Percentiles rank a stretch among this genome's conserved stretches.
Conservation (phyloP, 768 basidiomycete genomes). For the Lenzites betulinus region DNA sequence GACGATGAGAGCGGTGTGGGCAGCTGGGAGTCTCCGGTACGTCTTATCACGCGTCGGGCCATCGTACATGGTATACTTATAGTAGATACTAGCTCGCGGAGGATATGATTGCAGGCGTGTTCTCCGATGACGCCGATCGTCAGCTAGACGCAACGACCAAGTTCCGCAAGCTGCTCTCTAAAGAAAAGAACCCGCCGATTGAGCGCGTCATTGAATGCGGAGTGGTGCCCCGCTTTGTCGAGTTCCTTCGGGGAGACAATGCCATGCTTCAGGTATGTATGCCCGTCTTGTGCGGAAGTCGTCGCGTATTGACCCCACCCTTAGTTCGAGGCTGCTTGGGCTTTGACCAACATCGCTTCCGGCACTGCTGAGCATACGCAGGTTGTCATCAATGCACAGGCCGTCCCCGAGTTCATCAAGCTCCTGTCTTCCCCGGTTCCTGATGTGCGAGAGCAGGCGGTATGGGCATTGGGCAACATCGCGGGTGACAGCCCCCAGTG, state of each 20-base stretch:
- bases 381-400: conserved; percentile 92
- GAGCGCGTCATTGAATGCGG: conserved; percentile 97
- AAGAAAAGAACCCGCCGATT: conserved; percentile 99
- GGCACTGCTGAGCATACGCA: conserved; percentile 98
- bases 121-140: conserved; percentile 86
- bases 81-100: conserved; percentile 57
- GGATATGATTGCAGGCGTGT: conserved; percentile 92
- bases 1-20: conserved; percentile 83
- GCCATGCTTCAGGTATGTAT: conserved; percentile 77
- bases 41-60: conserved; percentile 31
- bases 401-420: conserved; percentile 97
- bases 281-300: background rate
- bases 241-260: conserved; percentile 81
- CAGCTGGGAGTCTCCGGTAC: conserved; percentile 78
- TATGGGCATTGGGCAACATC: conserved; percentile 99
- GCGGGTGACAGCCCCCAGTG: conserved; percentile 98
- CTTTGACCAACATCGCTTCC: conserved; percentile 95
- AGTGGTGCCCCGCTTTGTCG: conserved; percentile 95
- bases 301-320: conserved; percentile 6
- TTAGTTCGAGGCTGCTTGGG: conserved; percentile 98
- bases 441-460: conserved; percentile 98
- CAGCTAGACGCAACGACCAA: conserved; percentile 97
- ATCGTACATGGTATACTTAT: conserved; percentile 16
- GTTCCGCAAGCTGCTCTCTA: conserved; percentile 97
- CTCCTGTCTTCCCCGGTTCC: conserved; percentile 91